Evolutionary conservation across 495 filamentous ascomycete species (phyloP), one percentile per base, ranked within the genome.

Genomic region (Daldinia loculata): DNA sequence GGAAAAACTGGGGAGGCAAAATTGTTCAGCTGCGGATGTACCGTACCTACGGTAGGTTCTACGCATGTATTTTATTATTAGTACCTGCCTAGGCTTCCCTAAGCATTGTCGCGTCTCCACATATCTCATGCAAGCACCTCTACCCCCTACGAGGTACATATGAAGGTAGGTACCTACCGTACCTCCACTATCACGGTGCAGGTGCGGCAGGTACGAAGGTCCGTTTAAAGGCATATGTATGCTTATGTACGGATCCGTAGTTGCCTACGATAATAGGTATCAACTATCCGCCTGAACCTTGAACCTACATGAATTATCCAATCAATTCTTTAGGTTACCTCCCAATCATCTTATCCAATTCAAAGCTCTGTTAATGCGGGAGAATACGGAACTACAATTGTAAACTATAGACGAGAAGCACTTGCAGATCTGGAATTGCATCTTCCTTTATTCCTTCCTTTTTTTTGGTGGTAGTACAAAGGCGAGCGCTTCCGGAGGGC

Each of bases 1-100:
- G 38, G 27, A 48, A 67, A 73, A 73, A 72, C 24, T 64, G 72
- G 75, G 72, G 75, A 71, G 61, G 70, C 66, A 73, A 73, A 73
- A 69, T 73, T 73, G 61, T 73, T 73, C 66, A 73, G 70, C 70
- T 69, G 51, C 57, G 45, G 36, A 69, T 22, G 53, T 62, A 61
- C 57, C 39, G 53, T 69, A 53, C 58, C 32, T 56, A 59, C 36
- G 43, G 36, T 24, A 45, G 56, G 48, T 45, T 36, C 17, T 41
- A 29, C 12, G 50, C 24, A 56, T 56, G 30, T 56, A 56, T 30
- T 24, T 48, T 36, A 30, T 56, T 53, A 30, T 53, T 30, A 14
- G 26, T 53, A 53, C 50, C 50, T 53, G 50, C 50, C 50, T 53
- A 52, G 48, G 48, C 48, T 52, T 52, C 48, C 48, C 48, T 27